A percentile compares a stretch with the other conserved stretches of the same genome.
Conservation (phyloP, 2,329 filamentous ascomycete species). For the Alternaria conjuncta region DNA sequence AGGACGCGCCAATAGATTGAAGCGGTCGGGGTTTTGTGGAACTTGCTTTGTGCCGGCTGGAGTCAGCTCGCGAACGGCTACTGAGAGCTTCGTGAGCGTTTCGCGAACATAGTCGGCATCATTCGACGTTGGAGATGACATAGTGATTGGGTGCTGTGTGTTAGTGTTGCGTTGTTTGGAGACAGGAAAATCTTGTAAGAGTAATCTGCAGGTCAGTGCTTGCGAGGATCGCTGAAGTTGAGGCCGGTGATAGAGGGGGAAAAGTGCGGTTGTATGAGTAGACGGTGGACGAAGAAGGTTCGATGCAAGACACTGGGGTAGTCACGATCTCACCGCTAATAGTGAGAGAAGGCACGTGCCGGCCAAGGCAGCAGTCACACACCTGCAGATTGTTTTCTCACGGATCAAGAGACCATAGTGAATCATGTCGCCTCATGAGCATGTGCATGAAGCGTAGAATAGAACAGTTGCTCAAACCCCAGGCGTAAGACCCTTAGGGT, state of each 20-base stretch:
- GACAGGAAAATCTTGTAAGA: neutral
- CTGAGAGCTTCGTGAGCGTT: conserved; percentile 16
- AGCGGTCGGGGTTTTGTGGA: conserved; percentile 13
- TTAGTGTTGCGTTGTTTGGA: neutral
- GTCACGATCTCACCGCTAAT: neutral
- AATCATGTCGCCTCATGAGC: neutral
- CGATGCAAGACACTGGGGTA: neutral
- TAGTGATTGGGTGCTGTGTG: neutral
- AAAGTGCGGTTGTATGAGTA: neutral
- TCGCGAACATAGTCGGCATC: conserved; percentile 3
- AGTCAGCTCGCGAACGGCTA: conserved; percentile 26
- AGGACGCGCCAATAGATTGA: conserved; percentile 30
- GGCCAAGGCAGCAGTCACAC: neutral
- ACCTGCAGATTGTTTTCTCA: neutral
- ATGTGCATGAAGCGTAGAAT: neutral
- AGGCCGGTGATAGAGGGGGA: neutral
- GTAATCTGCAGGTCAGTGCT: neutral
- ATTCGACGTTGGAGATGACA: conserved; percentile 3
- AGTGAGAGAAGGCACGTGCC: neutral
- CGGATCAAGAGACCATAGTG: neutral
- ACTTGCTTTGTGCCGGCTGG: conserved; percentile 17
- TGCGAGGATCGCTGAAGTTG: neutral
- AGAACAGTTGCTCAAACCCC: neutral
- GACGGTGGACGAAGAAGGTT: neutral
- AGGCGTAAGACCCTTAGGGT: neutral